These are phyloP conservation scores for Yamadazyma aaseri DNA, from an alignment of 1,139 yeast species.

Conservation along the genomic window DNA sequence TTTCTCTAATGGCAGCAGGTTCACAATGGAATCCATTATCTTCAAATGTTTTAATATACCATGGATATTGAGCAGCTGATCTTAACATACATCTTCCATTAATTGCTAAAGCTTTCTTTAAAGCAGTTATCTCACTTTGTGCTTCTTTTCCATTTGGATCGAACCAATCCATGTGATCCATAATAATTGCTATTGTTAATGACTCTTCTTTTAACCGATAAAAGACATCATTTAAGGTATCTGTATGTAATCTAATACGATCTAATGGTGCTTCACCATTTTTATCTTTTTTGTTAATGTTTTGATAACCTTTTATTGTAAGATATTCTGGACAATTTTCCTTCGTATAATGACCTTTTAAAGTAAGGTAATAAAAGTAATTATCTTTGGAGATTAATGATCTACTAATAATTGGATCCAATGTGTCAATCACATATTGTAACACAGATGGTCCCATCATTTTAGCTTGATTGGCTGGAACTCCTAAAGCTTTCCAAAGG, in stretches of 20 bases:
- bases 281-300: conserved; percentile 29
- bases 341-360: conserved; percentile 60
- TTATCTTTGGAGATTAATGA: conserved; percentile 69
- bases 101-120: conserved; percentile 58
- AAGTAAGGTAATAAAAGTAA: conserved; percentile 72
- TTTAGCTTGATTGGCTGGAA: conserved; percentile 78
- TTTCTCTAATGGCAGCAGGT: conserved; percentile 65
- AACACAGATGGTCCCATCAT: conserved; percentile 74
- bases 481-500: conserved; percentile 86
- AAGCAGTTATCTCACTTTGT: conserved; percentile 61
- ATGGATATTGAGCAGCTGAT: conserved; percentile 70
- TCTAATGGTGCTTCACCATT: conserved; percentile 49
- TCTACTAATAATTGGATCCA: conserved; percentile 69
- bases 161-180: conserved; percentile 96
- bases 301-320: conserved; percentile 55
- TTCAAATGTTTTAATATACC: conserved; percentile 75
- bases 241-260: conserved; percentile 75
- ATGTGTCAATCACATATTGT: conserved; percentile 71
- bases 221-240: conserved; percentile 72
- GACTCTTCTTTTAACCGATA: conserved; percentile 61
- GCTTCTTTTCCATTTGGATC: conserved; percentile 66
- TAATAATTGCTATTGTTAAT: conserved; percentile 73
- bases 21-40: conserved; percentile 62
- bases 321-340: conserved; percentile 77
- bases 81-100: conserved; percentile 78